Base-by-base conservation (phyloP, 805 yeast genomes). In the Metschnikowia proteae region DNA sequence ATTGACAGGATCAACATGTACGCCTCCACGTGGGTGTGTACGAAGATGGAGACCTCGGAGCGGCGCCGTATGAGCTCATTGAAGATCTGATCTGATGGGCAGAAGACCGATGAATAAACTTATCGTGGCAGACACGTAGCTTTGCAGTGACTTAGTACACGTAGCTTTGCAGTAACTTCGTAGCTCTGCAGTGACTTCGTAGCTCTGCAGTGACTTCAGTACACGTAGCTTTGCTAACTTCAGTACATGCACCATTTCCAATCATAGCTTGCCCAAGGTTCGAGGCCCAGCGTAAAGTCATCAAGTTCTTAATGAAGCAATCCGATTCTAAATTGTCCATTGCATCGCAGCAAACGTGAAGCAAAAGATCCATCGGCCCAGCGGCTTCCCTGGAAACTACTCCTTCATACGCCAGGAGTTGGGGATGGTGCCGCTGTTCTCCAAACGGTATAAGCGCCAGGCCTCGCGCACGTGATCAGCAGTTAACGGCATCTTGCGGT, bases 381-480 rank as follows among this genome's bases (percentile, higher is more conserved):
- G 17, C 17, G 17, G 17, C 17, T 17, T 1, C 17, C 17, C 17
- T 17, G 17, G 17, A 17, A 17, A 17, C 31, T 42, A 42, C 6
- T 42, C 45, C 4, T 10, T 26, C 45, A 42, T 65, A 49, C 91
- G 73, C 88, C 91, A 86, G 46, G 81, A 80, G 1, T 84, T 78
- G 7, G 73, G 71, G 5, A 86, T 81, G 1, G 82, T 76, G 3
- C 82, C 77, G 30, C 84, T 82, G 45, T 78, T 80, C 59, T 90
- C 96, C 38, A 76, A 54, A 55, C 80, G 81, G 56, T 83, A 86
- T 42, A 86, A 64, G 56, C 95, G 73, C 92, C 95, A 88, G 0
- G 97, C 97, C 58, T 89, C 96, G 44, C 95, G 68, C 28, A 91
- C 75, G 61, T 91, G 95, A 51, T 87, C 90, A 0, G 97, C 96